Evolutionary conservation across 352 stramenopile species (phyloP), one percentile per base, ranked within the genome.

Genomic region (Phytophthora multivora): DNA sequence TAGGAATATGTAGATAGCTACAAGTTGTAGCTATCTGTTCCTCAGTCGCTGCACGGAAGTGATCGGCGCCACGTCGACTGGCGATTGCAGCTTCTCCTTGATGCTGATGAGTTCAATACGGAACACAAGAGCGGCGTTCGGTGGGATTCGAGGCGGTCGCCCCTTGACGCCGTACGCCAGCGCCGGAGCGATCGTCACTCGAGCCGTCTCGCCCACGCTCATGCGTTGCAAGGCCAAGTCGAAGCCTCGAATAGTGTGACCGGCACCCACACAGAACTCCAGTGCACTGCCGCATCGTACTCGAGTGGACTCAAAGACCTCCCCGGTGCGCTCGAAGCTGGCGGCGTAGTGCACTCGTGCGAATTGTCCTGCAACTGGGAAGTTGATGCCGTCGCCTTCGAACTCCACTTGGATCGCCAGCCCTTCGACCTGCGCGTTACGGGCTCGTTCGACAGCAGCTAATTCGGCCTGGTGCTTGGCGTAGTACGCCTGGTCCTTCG

Each of bases 101-200:
- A 93, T 87, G 36, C 69, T 83, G 52, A 93, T 91, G 16, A 93
- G 73, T 54, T 93, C 82, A 53, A 91, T 89, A 39, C 83, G 85
- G 54, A 91, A 93, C 21, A 91, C 69, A 0, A 93, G 71, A n/a
- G 79, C 84, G 6, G 80, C 69, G 31, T 84, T 91, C 9, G 78
- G 76, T 0, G 85, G 85, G 30, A 93, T 91, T 41, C 80, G 78
- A 21, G 85, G 85, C 8, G 80, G 77, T 19, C 73, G 63, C 2
- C 85, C 85, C 48, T 86, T 86, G n/a, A 88, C 73, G 3, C 85
- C 85, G 50, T 93, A 93, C 12, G 80, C 85, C 26, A 91, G 67
- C 43, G 81, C 78, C 1, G 85, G 82, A 39, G 69, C 77, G 48
- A 90, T 75, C 7, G 79, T 90, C 26, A 90, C 71, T 23, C 68